Evolutionary conservation across 305 asterid species (phyloP).

Genomic region (Rubia peregrina): DNA sequence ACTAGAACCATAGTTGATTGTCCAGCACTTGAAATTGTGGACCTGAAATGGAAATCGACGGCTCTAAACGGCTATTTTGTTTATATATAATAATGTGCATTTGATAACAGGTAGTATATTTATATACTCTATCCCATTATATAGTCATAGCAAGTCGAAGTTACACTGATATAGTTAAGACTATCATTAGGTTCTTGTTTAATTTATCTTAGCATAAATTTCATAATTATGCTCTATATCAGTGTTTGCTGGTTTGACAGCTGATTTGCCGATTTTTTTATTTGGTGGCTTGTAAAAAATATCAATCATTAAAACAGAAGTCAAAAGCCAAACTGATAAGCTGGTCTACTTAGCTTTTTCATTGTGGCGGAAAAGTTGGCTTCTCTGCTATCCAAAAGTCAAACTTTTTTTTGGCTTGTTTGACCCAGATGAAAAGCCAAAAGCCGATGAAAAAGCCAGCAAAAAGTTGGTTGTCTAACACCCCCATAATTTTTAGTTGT

Average conservation of each 20-base stretch:
- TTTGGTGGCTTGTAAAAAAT: neutral
- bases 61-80: no score
- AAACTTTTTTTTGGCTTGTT: neutral
- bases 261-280: neutral
- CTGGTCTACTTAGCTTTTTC: neutral
- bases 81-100: neutral
- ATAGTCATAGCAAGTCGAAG: neutral
- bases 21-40: neutral
- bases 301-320: neutral
- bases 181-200: neutral
- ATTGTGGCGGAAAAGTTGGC: no score
- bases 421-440: neutral
- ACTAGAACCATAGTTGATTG: neutral
- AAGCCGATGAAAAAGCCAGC: neutral
- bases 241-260: neutral
- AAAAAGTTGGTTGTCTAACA: neutral
- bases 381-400: neutral
- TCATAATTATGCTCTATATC: neutral
- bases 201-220: neutral
- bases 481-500: neutral
- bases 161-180: neutral
- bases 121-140: neutral
- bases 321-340: neutral
- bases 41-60: neutral
- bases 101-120: neutral